Conservation (phyloP, 2,329 filamentous ascomycete genomes). For the Penicillium sp. region DNA sequence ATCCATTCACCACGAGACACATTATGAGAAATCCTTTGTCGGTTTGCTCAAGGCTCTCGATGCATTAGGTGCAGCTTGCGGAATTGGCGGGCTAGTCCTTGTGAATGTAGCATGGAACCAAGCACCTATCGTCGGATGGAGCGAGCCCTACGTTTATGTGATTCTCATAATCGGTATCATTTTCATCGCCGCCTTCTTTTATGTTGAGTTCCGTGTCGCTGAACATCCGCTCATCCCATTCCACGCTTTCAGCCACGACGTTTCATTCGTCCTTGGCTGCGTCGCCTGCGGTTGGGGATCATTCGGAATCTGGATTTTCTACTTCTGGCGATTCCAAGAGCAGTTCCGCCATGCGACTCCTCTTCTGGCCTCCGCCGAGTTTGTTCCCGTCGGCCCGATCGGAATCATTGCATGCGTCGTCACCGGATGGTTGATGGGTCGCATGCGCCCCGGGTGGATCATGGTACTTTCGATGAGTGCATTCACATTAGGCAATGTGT, state of each 20-base stretch:
- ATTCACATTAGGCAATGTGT: constrained; percentile 45
- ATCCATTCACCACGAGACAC: constrained; percentile 14
- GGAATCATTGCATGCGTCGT: constrained; percentile 34
- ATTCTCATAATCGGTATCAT: constrained; percentile 60
- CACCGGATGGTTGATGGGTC: constrained; percentile 27
- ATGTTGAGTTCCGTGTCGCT: constrained; percentile 49
- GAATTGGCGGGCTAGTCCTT: constrained; percentile 59
- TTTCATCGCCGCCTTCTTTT: constrained; percentile 57
- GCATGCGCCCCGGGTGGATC: constrained; percentile 25
- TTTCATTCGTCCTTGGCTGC: constrained; percentile 41
- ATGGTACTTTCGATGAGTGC: constrained; percentile 35
- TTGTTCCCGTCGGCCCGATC: constrained; percentile 29
- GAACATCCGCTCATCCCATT: constrained; percentile 61
- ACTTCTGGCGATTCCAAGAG: constrained; percentile 38
- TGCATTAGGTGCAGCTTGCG: constrained; percentile 44
- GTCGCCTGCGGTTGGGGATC: constrained; percentile 43
- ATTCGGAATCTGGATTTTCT: constrained; percentile 47
- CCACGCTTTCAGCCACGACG: constrained; percentile 34
- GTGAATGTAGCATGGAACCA: constrained; percentile 71
- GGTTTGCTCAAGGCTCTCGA: constrained; percentile 35
- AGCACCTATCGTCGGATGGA: constrained; percentile 62
- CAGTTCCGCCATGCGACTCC: constrained; percentile 26
- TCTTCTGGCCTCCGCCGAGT: constrained; percentile 33
- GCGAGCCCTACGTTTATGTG: constrained; percentile 56
- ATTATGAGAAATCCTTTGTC: constrained; percentile 1